Conservation (phyloP, 1,284 basidiomycete genomes). For the Pterulicium gracile region DNA sequence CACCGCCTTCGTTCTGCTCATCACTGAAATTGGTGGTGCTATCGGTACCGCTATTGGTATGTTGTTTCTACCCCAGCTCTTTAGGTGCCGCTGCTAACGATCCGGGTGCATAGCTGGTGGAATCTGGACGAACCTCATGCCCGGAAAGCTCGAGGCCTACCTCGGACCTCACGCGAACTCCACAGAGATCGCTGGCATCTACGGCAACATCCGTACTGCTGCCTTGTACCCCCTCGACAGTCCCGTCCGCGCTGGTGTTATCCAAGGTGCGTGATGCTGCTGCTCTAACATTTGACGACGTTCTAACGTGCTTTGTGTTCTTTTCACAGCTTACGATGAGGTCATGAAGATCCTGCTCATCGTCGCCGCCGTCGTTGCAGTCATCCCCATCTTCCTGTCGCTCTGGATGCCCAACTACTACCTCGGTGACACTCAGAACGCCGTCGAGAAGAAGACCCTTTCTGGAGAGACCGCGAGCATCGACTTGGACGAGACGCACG, state of each 20-base stretch:
- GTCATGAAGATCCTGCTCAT: constrained; percentile 40
- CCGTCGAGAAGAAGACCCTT: background rate
- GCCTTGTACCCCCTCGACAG: constrained; percentile 34
- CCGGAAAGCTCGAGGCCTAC: constrained; percentile 39
- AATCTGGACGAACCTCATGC: constrained; percentile 54
- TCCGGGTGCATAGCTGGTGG: constrained; percentile 29
- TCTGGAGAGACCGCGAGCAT: background rate
- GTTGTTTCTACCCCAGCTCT: constrained; percentile 13
- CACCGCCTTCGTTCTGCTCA: constrained; percentile 71
- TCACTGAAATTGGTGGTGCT: constrained; percentile 70
- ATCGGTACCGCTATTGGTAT: constrained; percentile 57
- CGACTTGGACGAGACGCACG: background rate
- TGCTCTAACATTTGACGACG: constrained; percentile 1
- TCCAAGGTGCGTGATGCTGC: constrained; percentile 26
- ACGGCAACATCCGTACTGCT: constrained; percentile 39
- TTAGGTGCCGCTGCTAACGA: background rate
- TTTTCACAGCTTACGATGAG: constrained; percentile 33
- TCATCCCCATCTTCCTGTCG: constrained; percentile 1
- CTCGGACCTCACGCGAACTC: constrained; percentile 32
- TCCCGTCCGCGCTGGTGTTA: constrained; percentile 48
- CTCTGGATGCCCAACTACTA: background rate
- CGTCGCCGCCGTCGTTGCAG: background rate
- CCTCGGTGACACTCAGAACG: constrained; percentile 2
- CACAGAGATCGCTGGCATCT: constrained; percentile 27
- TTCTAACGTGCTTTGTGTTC: background rate